These are phyloP conservation scores for Xylaria bambusicola DNA, from an alignment of 495 filamentous ascomycete genomes.

Conservation along the genomic window DNA sequence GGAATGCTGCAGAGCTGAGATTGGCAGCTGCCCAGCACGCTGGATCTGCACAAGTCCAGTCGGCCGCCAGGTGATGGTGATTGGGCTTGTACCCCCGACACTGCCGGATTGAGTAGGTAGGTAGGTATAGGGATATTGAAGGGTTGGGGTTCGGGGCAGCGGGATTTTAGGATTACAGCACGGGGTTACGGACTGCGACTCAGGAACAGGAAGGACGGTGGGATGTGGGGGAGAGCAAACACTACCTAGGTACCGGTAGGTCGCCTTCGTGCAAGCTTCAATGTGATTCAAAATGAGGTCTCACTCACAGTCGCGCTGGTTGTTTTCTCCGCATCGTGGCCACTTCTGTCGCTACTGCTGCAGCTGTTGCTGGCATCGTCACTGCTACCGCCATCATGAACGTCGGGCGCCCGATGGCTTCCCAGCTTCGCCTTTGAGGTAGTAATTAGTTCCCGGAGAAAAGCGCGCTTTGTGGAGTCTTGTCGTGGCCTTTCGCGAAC, in stretches of 20 bases:
- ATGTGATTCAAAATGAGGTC: not conserved
- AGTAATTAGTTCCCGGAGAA: conserved; percentile 17
- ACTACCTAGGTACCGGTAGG: not conserved
- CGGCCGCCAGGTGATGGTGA: conserved; percentile 14
- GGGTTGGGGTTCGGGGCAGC: conserved; percentile 5
- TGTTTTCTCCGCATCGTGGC: conserved; percentile 3
- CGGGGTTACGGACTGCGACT: not conserved
- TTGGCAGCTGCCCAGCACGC: conserved; percentile 13
- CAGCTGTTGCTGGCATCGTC: not conserved
- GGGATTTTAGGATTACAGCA: not conserved
- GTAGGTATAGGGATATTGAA: not conserved
- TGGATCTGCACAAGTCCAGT: not conserved
- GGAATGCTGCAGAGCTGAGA: not conserved
- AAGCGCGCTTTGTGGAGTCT: conserved; percentile 13
- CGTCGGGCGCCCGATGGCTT: not conserved
- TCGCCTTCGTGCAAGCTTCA: not conserved
- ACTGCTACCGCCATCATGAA: not conserved
- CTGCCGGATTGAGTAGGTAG: conserved; percentile 1
- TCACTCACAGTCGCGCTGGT: conserved; percentile 14
- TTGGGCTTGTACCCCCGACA: not conserved
- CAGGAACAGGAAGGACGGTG: not conserved
- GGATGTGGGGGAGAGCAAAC: conserved; percentile 6
- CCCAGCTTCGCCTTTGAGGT: conserved; percentile 14
- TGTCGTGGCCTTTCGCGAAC: conserved; percentile 2
- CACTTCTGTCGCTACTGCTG: not conserved